Conservation (phyloP, 495 filamentous ascomycete genomes). For the Thermochaetoides thermophila region DNA sequence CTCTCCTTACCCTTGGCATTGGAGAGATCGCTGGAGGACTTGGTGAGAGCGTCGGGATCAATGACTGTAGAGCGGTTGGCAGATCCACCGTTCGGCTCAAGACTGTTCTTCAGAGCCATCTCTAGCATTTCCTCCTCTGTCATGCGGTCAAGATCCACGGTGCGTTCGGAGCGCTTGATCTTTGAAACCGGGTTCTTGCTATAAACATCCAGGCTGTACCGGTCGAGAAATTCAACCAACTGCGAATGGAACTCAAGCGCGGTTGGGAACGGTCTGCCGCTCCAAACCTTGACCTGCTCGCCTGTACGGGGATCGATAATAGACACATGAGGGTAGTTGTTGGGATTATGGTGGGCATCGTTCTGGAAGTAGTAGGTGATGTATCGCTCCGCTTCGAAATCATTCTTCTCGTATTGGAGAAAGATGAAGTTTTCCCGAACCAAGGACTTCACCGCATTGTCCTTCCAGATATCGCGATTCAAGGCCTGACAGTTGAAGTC, state of each 20-base stretch:
- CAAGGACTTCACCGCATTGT: conserved; percentile 56
- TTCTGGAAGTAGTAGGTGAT: conserved; percentile 78
- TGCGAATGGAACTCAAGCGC: conserved; percentile 75
- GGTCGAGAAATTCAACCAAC: conserved; percentile 86
- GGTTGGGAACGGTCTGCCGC: conserved; percentile 61
- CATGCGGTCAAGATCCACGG: conserved; percentile 68
- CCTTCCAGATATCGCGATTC: conserved; percentile 94
- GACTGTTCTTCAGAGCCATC: conserved; percentile 77
- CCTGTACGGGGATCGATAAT: conserved; percentile 93
- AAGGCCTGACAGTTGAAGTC: conserved; percentile 86
- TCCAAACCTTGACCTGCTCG: conserved; percentile 95
- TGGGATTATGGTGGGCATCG: conserved; percentile 52
- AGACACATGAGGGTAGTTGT: conserved; percentile 78
- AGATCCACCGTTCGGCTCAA: conserved; percentile 29
- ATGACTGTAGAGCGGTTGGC: conserved; percentile 19
- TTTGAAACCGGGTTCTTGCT: conserved; percentile 86
- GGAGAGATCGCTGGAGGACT: conserved; percentile 26
- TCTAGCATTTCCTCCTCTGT: conserved; percentile 95
- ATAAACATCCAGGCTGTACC: conserved; percentile 75
- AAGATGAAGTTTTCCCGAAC: conserved; percentile 89
- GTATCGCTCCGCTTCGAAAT: conserved; percentile 60
- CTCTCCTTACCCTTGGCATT: conserved; percentile 51
- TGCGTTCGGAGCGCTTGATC: conserved; percentile 53
- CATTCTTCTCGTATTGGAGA: conserved; percentile 76
- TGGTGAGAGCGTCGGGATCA: conserved; percentile 81